Conservation (phyloP, 1,284 basidiomycete species). For the Rhizoctonia solani region DNA sequence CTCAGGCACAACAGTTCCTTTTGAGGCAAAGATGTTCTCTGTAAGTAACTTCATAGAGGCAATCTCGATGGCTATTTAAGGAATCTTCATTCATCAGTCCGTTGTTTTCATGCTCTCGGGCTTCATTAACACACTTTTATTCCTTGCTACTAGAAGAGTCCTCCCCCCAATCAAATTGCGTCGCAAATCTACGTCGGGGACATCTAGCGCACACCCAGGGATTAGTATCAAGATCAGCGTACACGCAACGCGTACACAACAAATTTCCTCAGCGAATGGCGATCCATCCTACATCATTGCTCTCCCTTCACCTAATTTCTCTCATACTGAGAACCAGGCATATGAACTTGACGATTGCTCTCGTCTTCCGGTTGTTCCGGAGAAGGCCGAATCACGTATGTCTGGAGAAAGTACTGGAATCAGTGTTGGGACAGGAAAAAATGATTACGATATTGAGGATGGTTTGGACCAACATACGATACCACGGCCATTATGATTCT, state of each 20-base stretch:
- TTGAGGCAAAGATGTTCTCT: constrained; percentile 46
- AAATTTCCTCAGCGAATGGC: constrained; percentile 13
- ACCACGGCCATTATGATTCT: not conserved
- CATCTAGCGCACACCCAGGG: constrained; percentile 1
- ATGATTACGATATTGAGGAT: constrained; percentile 12
- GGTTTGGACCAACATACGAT: not conserved
- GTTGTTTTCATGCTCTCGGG: constrained; percentile 47
- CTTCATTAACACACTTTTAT: constrained; percentile 48
- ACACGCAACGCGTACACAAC: constrained; percentile 24
- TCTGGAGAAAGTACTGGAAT: constrained; percentile 17
- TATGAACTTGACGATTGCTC: constrained; percentile 26
- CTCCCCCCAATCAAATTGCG: constrained; percentile 38
- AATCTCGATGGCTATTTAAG: not conserved
- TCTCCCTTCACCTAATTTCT: constrained; percentile 14
- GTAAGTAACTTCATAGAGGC: constrained; percentile 43
- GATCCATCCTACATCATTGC: constrained; percentile 19
- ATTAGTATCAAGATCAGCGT: constrained; percentile 25
- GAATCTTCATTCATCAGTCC: not conserved
- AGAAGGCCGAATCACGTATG: constrained; percentile 11
- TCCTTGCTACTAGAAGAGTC: constrained; percentile 46
- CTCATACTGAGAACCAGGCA: not conserved
- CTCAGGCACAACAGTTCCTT: constrained; percentile 40
- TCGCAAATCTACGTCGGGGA: constrained; percentile 19
- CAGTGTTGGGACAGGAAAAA: constrained; percentile 20
- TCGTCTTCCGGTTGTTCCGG: not conserved